A percentile compares a stretch with the other conserved stretches of the same genome.
phyloP scores from a whole-genome alignment of 2,329 filamentous ascomycete species.

The Neofusicoccum kwambonambiense region DNA sequence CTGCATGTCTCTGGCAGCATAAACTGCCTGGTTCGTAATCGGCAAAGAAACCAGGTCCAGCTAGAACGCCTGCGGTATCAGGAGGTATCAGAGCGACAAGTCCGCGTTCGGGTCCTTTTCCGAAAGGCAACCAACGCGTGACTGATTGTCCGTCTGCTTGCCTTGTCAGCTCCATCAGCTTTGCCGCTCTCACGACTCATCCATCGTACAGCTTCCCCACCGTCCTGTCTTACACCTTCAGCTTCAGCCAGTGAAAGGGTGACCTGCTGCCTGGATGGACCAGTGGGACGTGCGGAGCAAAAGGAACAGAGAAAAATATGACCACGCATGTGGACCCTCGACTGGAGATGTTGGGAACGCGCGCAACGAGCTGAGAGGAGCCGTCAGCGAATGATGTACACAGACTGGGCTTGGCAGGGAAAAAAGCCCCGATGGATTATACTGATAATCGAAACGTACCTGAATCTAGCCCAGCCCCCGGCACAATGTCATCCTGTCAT shows the following conservation, averaged over 20 bases:
- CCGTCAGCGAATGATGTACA: background rate
- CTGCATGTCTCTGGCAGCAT: slow-evolving; percentile 12
- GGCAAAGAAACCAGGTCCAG: background rate
- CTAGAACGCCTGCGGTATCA: background rate
- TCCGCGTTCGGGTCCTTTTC: background rate
- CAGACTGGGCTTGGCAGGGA: background rate
- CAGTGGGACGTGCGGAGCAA: background rate
- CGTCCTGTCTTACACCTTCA: background rate
- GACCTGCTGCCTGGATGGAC: background rate
- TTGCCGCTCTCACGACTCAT: background rate
- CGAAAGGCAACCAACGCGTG: slow-evolving; percentile 14
- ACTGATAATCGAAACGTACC: background rate
- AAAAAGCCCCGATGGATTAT: background rate
- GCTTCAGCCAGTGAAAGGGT: background rate
- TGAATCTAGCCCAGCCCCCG: background rate
- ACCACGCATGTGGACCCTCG: background rate
- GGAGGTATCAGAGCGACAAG: background rate
- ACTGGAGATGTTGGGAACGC: slow-evolving; percentile 1
- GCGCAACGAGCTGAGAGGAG: background rate
- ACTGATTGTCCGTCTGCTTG: background rate
- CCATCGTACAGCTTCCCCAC: background rate
- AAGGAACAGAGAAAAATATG: background rate
- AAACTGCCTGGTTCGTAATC: background rate
- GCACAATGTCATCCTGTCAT: background rate
- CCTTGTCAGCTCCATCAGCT: background rate